Conservation (phyloP, 176 grass and related monocot genomes). For the Alopecurus myosuroides region DNA sequence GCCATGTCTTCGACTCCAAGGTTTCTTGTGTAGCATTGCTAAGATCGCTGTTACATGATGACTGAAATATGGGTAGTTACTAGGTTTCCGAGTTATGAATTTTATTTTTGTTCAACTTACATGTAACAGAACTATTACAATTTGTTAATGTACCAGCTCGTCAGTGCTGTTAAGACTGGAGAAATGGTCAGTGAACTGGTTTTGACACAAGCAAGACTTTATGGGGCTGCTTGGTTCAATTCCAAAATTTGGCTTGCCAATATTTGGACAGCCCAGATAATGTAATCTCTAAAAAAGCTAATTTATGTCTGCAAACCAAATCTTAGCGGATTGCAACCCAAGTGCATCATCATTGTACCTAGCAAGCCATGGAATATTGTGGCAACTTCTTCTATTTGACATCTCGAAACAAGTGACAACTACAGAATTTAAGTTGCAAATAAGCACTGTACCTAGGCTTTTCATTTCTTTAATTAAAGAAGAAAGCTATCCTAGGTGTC, state of each 20-base stretch:
- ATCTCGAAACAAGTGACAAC: not conserved
- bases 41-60: not conserved
- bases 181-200: not conserved
- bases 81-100: not conserved
- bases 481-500: not conserved
- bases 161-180: not conserved
- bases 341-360: not conserved
- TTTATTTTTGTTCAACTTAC: not conserved
- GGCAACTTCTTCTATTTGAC: not conserved
- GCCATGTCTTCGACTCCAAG: not conserved
- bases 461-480: not conserved
- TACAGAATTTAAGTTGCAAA: not conserved
- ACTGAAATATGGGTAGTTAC: not conserved
- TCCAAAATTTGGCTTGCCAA: not conserved
- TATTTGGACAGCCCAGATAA: not conserved
- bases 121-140: not conserved
- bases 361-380: not conserved
- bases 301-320: not conserved
- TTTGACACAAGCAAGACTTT: not conserved
- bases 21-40: not conserved
- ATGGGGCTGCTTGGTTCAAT: not conserved
- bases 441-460: not conserved
- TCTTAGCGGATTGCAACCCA: not conserved
- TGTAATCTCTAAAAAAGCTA: not conserved
- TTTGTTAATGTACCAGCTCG: not conserved